Evolutionary conservation across 2,329 filamentous ascomycete species (phyloP), one percentile per base, ranked within the genome.

Genomic region (Sporothrix luriei): DNA sequence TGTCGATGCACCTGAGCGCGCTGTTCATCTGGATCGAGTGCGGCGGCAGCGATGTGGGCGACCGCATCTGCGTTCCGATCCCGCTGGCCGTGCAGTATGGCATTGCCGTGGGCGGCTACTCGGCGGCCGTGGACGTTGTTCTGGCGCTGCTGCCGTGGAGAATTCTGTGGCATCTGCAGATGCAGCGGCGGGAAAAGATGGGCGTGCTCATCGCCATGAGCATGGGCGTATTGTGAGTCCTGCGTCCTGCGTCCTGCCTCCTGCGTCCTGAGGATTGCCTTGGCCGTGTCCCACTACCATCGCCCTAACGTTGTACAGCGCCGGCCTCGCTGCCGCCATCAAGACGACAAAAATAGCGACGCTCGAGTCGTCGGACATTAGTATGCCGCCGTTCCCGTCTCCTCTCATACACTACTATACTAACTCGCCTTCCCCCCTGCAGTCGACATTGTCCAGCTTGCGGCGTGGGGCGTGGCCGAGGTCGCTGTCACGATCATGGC

Each of bases 401-500:
- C 33, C 6, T 21, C 10, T 38, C 16, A 5, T 13, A 24, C 11
- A 13, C 48, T 10, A 14, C 33, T 21, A 1, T 26, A 33, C 33
- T 33, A 33, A 33, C 33, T n/a, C 13, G 46, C 13, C 11, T 33
- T 46, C 24, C 54, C 49, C 7, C 51, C 19, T 4, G 1, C 24
- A 52, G 64, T 69, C 10, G 70, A 74, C 51, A 66, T 70, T 3
- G 72, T 74, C 54, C 72, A 74, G n/a, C 74, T 78, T 7, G 64
- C 71, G 0, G 73, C 75, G 26, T 77, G 74, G 75, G 76, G 76
- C 38, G 73, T 74, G 16, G 76, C 76, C 11, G 78, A 79, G 71
- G 76, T 76, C 5, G 75, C 77, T 51, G 76, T 77, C 19, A 79
- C 78, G 14, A 79, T 79, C 61, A 76, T 78, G 72, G 78, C 76